A percentile compares a stretch with the other conserved stretches of the same genome.
Evolutionary conservation across 768 basidiomycete species (phyloP).

Genomic region (Trametes cinnabarina): DNA sequence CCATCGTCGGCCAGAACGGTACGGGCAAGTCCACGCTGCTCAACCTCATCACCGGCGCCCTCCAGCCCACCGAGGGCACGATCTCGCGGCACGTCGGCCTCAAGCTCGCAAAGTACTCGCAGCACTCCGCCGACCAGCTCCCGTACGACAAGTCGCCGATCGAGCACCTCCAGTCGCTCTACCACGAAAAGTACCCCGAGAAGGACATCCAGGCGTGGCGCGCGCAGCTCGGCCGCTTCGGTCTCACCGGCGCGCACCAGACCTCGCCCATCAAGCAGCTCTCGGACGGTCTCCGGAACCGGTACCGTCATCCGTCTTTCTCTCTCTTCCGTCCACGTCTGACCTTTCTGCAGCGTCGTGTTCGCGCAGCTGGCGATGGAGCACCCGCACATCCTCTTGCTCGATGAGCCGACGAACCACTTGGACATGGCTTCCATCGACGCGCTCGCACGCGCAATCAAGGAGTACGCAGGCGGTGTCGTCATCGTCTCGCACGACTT

Average conservation of each 20-base stretch:
- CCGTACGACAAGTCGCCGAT: conserved; percentile 89
- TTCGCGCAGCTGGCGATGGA: conserved; percentile 98
- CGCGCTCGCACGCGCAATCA: conserved; percentile 92
- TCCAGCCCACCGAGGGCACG: conserved; percentile 82
- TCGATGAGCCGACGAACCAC: conserved; percentile 96
- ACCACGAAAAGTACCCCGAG: conserved; percentile 83
- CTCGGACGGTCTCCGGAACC: conserved; percentile 94
- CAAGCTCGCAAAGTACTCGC: conserved; percentile 97
- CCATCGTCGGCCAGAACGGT: conserved; percentile 96
- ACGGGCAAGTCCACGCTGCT: conserved; percentile 92
- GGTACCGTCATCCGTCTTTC: conserved; percentile 45
- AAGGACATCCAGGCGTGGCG: conserved; percentile 95
- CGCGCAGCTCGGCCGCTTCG: conserved; percentile 92
- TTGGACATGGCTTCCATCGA: conserved; percentile 98
- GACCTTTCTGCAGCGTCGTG: conserved; percentile 60
- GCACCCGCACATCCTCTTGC: conserved; percentile 89
- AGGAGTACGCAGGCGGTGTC: conserved; percentile 95
- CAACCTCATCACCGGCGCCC: conserved; percentile 79
- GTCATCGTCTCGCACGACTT: conserved; percentile 99
- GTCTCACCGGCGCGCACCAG: conserved; percentile 91
- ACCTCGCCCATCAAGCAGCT: conserved; percentile 91
- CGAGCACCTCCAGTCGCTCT: conserved; percentile 88
- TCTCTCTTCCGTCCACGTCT: not conserved
- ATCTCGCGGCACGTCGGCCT: conserved; percentile 85
- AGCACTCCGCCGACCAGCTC: conserved; percentile 97